phyloP scores from a whole-genome alignment of 176 grass and related monocot genomes.

The Triticum monococcum region DNA sequence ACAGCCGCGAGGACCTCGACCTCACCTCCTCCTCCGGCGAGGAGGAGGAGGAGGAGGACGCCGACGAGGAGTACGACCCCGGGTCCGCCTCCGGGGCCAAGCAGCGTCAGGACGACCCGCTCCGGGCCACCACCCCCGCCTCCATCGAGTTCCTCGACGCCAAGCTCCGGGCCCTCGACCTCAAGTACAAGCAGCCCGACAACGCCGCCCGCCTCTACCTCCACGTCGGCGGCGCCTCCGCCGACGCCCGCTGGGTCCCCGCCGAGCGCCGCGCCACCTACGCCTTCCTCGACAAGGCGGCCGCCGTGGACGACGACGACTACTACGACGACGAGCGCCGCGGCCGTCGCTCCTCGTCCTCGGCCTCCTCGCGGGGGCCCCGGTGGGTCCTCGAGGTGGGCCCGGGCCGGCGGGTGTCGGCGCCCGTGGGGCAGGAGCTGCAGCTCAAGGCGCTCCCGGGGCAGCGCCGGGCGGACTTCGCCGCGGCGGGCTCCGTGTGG shows the following conservation, averaged over 20 bases:
- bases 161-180: constrained; percentile 68
- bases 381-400: constrained; percentile 69
- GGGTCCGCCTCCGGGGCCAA: neutral
- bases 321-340: neutral
- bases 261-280: constrained; percentile 59
- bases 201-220: constrained; percentile 69
- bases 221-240: constrained; percentile 72
- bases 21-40: constrained; percentile 63
- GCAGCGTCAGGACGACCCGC: constrained; percentile 30
- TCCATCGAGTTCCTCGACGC: constrained; percentile 61
- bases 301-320: neutral
- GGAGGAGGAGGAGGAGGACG: constrained; percentile 29
- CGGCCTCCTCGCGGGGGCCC: neutral
- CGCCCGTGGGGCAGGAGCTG: constrained; percentile 49
- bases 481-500: constrained; percentile 71
- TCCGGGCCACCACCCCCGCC: constrained; percentile 28
- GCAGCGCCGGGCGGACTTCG: constrained; percentile 75
- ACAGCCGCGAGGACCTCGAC: constrained; percentile 87
- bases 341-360: neutral
- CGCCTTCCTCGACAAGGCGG: constrained; percentile 48
- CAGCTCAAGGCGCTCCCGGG: constrained; percentile 80
- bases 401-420: constrained; percentile 52
- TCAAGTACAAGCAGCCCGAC: constrained; percentile 46
- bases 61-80: constrained; percentile 41
- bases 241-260: constrained; percentile 64